Base-by-base conservation (phyloP, 768 basidiomycete species). In the Lactarius trivialis region DNA sequence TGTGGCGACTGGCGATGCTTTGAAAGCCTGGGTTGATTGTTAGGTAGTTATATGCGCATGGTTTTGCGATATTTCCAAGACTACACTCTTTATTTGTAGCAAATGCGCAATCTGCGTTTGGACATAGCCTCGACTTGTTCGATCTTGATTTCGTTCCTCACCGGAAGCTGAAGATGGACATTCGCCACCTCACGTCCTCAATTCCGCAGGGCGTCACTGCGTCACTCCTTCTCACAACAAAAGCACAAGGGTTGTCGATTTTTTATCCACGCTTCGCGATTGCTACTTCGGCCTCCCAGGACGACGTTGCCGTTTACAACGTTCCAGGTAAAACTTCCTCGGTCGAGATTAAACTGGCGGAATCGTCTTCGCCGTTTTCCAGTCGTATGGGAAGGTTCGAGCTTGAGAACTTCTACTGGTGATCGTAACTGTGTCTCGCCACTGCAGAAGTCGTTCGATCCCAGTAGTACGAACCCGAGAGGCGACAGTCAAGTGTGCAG, bases 301-400 rank as follows among this genome's bases (percentile, higher is more conserved):
- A 54, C 53, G 5, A 54, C 53, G 21, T 36, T 54, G 53, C 53
- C 53, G n/a, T 54, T 54, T 14, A 54, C 53, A 24, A 54, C 33
- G 2, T 24, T 34, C 7, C 30, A n/a, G n/a, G n/a, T n/a, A n/a
- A n/a, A n/a, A n/a, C n/a, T n/a, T n/a, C n/a, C n/a, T n/a, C n/a
- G 45, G 21, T 45, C 45, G 12, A n/a, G 24, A n/a, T 24, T 6
- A 5, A 45, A 5, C 45, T 45, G 12, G 45, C 45, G 2, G 45
- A n/a, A n/a, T n/a, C n/a, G n/a, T n/a, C 5, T 6, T 45, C 45
- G 21, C 21, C 21, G 6, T 14, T 4, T 45, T 45, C 45, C 12
- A 45, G 21, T 24, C n/a, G n/a, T n/a, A 45, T 21, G 14, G 21
- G 21, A 5, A 24, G 45, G 24, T 45, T 45, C 21, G 11, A 45